Conservation (phyloP, 257 asterid genomes). For the Solanum chilense region DNA sequence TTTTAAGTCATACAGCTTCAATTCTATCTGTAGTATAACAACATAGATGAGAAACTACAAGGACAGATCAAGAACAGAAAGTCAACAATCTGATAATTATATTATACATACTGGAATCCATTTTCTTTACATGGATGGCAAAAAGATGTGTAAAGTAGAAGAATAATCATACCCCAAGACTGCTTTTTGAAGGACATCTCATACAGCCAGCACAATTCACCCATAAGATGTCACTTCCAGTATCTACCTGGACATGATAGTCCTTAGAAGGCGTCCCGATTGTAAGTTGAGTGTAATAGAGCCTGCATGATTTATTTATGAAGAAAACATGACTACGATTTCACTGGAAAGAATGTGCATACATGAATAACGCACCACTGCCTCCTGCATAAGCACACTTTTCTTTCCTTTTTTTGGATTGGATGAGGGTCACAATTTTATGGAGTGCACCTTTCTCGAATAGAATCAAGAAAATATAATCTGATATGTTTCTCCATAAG, state of each 20-base stretch:
- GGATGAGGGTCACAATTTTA: background rate
- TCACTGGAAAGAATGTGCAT: background rate
- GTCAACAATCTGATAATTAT: background rate
- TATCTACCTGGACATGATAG: constrained; percentile 90
- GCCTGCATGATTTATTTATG: constrained; percentile 42
- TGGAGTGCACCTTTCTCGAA: background rate
- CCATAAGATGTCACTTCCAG: constrained; percentile 99
- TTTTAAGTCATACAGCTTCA: constrained; percentile 61
- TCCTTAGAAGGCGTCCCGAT: constrained; percentile 92
- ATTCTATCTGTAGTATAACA: constrained; percentile 43
- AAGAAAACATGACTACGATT: constrained; percentile 1
- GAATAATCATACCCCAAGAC: constrained; percentile 50
- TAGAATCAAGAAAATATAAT: background rate
- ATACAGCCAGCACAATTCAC: constrained; percentile 79
- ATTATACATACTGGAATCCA: background rate
- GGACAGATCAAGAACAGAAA: background rate
- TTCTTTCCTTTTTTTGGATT: background rate
- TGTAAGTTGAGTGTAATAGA: constrained; percentile 75
- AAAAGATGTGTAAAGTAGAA: background rate
- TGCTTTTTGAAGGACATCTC: constrained; percentile 76
- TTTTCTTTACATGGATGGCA: background rate
- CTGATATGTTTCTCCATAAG: background rate
- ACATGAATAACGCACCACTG: background rate
- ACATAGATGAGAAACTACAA: constrained; percentile 1
- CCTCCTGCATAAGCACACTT: background rate